Conservation (phyloP, 345 rosid genomes). For the Camelina hispida region DNA sequence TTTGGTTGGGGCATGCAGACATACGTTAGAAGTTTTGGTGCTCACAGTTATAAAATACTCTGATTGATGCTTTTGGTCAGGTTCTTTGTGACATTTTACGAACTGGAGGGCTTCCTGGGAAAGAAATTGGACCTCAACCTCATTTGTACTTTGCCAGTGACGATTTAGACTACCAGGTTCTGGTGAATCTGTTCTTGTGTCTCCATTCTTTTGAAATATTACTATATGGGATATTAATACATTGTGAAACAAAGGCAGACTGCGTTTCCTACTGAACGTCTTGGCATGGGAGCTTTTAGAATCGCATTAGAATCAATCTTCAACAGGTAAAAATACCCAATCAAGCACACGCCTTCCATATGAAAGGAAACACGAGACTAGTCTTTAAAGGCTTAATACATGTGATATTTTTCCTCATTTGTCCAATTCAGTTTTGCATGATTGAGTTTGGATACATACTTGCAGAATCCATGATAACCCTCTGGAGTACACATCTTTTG, state of each 20-base stretch:
- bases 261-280: slow-evolving; percentile 82
- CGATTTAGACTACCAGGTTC: slow-evolving; percentile 87
- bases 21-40: background rate
- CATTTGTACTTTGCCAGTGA: slow-evolving; percentile 75
- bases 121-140: slow-evolving; percentile 65
- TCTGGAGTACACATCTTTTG: slow-evolving; percentile 66
- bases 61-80: slow-evolving; percentile 43
- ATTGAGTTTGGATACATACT: background rate
- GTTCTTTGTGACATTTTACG: slow-evolving; percentile 88
- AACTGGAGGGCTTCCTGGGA: slow-evolving; percentile 90
- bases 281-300: slow-evolving; percentile 94
- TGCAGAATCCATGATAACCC: slow-evolving; percentile 64
- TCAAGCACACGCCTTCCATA: slow-evolving; percentile 3
- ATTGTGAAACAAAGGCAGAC: slow-evolving; percentile 58
- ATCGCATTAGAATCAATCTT: slow-evolving; percentile 81
- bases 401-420: background rate
- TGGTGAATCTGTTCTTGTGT: slow-evolving; percentile 16
- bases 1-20: background rate
- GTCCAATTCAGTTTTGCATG: background rate
- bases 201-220: slow-evolving; percentile 11
- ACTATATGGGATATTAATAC: slow-evolving; percentile 44
- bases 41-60: background rate
- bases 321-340: slow-evolving; percentile 62
- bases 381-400: background rate
- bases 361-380: slow-evolving; percentile 17